phyloP scores from a whole-genome alignment of 1,284 basidiomycete species.

The Cryptococcus wingfieldii region DNA sequence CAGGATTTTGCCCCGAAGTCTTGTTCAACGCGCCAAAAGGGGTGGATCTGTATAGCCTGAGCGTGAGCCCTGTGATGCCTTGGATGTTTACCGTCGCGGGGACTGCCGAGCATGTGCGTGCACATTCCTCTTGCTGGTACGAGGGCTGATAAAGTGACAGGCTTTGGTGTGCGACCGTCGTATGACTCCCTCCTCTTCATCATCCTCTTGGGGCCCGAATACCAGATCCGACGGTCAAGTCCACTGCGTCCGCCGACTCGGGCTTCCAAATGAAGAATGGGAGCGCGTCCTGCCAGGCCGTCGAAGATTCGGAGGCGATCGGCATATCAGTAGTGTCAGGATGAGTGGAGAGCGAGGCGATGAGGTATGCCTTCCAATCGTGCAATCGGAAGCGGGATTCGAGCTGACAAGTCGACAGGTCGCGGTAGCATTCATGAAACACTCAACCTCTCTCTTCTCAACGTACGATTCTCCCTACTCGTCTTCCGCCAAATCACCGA shows the following conservation, averaged over 20 bases:
- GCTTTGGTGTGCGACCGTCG: conserved; percentile 86
- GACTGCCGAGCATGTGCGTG: conserved; percentile 37
- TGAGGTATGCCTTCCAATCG: conserved; percentile 56
- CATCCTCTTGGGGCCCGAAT: conserved; percentile 66
- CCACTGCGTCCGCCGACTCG: conserved; percentile 82
- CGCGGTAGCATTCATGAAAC: conserved; percentile 63
- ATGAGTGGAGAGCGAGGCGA: conserved; percentile 72
- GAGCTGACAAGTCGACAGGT: conserved; percentile 19
- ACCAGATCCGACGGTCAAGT: conserved; percentile 40
- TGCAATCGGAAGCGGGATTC: too few species aligned
- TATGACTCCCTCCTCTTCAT: conserved; percentile 61
- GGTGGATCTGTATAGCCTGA: conserved; percentile 51
- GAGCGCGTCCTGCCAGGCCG: conserved; percentile 15
- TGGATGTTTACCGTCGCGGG: conserved; percentile 54
- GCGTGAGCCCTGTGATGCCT: conserved; percentile 49
- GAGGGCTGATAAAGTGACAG: conserved; percentile 45
- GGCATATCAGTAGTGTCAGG: conserved; percentile 72
- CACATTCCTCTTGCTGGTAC: neutral
- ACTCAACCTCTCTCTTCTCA: conserved; percentile 76
- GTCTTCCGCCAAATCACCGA: conserved; percentile 8
- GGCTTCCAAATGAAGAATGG: conserved; percentile 52
- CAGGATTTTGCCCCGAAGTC: conserved; percentile 38
- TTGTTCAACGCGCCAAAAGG: conserved; percentile 41
- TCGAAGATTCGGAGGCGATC: conserved; percentile 44
- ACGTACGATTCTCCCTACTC: conserved; percentile 58